A percentile compares a stretch with the other conserved stretches of the same genome.
Evolutionary conservation across 371 early-diverging fungal species (phyloP).

Genomic region (Syncephalastrum racemosum): DNA sequence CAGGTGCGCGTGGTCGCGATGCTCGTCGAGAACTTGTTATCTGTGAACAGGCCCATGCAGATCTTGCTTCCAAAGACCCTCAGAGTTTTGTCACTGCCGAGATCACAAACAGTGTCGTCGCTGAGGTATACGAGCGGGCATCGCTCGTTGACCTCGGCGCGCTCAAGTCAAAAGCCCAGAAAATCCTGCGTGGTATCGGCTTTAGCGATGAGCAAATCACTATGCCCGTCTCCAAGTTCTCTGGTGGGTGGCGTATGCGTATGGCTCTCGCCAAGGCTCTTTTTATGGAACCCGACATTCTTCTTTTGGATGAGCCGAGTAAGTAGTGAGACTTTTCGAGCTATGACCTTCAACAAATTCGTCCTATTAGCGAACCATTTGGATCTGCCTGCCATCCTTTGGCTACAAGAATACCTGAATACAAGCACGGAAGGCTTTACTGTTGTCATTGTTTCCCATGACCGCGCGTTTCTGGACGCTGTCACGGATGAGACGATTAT

Average conservation of each 20-base stretch:
- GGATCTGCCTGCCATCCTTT: conserved; percentile 78
- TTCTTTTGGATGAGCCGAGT: conserved; percentile 88
- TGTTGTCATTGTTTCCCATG: conserved; percentile 79
- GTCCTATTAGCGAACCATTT: conserved; percentile 63
- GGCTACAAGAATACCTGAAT: conserved; percentile 74
- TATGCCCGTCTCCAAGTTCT: conserved; percentile 54
- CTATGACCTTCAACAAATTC: neutral
- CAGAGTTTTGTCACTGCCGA: conserved; percentile 45
- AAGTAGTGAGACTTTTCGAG: neutral
- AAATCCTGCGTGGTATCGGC: conserved; percentile 62
- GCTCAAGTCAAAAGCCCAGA: conserved; percentile 58
- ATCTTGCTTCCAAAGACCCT: conserved; percentile 36
- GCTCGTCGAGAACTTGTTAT: conserved; percentile 62
- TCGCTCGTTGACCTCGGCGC: conserved; percentile 49
- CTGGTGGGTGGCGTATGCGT: conserved; percentile 92
- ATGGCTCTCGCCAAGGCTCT: conserved; percentile 83
- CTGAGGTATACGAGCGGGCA: conserved; percentile 49
- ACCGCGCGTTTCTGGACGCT: conserved; percentile 72
- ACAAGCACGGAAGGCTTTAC: conserved; percentile 55
- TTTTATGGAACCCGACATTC: conserved; percentile 73
- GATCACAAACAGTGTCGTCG: conserved; percentile 58
- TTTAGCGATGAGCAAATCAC: conserved; percentile 48
- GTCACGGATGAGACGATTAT: conserved; percentile 74
- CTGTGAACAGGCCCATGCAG: conserved; percentile 53
- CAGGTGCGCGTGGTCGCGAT: conserved; percentile 76